Evolutionary conservation across 2,329 filamentous ascomycete genomes (phyloP).

Genomic region (Claviceps fusiformis): DNA sequence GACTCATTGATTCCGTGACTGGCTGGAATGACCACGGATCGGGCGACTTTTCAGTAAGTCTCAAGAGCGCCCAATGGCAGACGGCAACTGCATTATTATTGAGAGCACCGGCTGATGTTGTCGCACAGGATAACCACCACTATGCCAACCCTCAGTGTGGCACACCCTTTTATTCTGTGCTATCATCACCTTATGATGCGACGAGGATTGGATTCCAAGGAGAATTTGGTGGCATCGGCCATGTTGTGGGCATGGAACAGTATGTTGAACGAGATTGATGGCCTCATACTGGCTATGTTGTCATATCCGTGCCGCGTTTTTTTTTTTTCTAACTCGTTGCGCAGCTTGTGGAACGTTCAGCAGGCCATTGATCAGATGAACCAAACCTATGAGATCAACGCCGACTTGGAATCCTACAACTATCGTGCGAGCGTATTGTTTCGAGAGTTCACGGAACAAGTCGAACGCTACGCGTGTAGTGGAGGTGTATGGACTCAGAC

Average conservation of each 20-base stretch:
- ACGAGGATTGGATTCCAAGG: conserved; percentile 54
- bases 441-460: conserved; percentile 46
- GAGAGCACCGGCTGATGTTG: background rate
- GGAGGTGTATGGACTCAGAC: conserved; percentile 63
- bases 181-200: conserved; percentile 41
- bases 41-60: conserved; percentile 42
- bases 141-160: conserved; percentile 61
- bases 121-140: conserved; percentile 51
- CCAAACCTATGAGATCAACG: conserved; percentile 54
- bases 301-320: background rate
- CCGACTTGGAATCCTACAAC: conserved; percentile 47
- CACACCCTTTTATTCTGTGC: conserved; percentile 49
- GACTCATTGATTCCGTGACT: conserved; percentile 47
- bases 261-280: conserved; percentile 19
- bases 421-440: conserved; percentile 49
- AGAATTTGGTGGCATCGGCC: conserved; percentile 57
- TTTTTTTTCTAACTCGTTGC: background rate
- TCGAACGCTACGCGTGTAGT: conserved; percentile 47
- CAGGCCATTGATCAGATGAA: conserved; percentile 45
- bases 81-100: background rate
- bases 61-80: background rate
- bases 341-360: conserved; percentile 50
- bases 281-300: background rate
- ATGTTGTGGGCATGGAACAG: conserved; percentile 50
- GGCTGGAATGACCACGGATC: conserved; percentile 58